These are phyloP conservation scores for Morella rubra DNA, from an alignment of 306 rosid species.

Conservation along the genomic window DNA sequence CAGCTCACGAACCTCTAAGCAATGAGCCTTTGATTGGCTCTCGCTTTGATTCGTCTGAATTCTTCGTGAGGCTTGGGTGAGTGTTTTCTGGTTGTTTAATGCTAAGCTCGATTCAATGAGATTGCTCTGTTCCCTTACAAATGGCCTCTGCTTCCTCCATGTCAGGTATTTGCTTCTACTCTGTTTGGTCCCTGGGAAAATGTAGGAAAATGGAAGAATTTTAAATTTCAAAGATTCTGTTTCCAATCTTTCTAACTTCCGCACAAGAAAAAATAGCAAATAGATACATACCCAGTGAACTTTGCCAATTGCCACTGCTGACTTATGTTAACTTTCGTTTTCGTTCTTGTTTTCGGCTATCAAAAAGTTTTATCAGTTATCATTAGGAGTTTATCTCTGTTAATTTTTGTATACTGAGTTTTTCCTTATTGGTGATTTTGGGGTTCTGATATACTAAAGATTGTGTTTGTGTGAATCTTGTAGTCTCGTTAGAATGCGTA, in stretches of 20 bases:
- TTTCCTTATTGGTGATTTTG: neutral
- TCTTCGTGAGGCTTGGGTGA: slow-evolving; percentile 2
- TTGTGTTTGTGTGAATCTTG: slow-evolving; percentile 24
- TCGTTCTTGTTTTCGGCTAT: slow-evolving; percentile 3
- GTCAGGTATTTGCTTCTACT: slow-evolving; percentile 60
- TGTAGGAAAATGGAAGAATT: slow-evolving; percentile 18
- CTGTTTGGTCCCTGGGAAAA: slow-evolving; percentile 25
- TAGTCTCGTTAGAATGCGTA: slow-evolving; percentile 93
- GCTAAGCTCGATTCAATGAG: slow-evolving; percentile 75
- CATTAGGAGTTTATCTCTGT: slow-evolving; percentile 14
- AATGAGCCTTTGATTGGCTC: slow-evolving; percentile 18
- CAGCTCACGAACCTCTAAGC: slow-evolving; percentile 12
- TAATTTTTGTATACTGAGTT: neutral
- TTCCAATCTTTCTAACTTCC: slow-evolving; percentile 8
- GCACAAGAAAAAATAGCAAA: neutral
- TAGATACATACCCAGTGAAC: slow-evolving; percentile 5
- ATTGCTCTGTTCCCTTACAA: slow-evolving; percentile 43
- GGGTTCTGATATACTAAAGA: slow-evolving; percentile 32
- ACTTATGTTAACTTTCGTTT: slow-evolving; percentile 7
- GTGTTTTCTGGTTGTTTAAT: slow-evolving; percentile 37
- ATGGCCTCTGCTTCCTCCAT: slow-evolving; percentile 93
- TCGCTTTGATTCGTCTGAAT: slow-evolving; percentile 10
- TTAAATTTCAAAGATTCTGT: slow-evolving; percentile 15
- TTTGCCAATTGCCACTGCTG: slow-evolving; percentile 12
- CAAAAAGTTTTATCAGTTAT: slow-evolving; percentile 7